Conservation (phyloP, 768 basidiomycete genomes). For the Obba rivulosa region DNA sequence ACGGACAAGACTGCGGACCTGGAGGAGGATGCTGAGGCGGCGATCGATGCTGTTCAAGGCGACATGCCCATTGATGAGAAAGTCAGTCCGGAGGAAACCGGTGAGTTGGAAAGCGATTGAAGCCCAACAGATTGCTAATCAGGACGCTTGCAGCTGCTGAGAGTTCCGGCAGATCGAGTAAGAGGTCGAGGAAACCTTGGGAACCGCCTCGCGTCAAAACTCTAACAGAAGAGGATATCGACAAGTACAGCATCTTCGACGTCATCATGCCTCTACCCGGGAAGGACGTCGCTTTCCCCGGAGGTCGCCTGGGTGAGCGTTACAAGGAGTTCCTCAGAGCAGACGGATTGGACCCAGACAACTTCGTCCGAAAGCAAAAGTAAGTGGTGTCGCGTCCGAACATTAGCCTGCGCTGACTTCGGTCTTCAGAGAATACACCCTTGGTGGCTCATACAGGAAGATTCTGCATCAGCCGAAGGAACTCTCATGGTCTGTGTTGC, state of each 20-base stretch:
- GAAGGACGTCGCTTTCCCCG: constrained; percentile 89
- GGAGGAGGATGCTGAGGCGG: constrained; percentile 27
- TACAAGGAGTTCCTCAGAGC: constrained; percentile 75
- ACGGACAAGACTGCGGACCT: constrained; percentile 20
- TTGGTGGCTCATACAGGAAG: constrained; percentile 90
- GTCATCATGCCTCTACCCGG: constrained; percentile 98
- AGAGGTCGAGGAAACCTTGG: constrained; percentile 45
- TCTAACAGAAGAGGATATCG: constrained; percentile 70
- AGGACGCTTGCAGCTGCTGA: background rate
- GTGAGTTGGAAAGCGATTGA: constrained; percentile 5
- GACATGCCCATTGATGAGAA: constrained; percentile 8
- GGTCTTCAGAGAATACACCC: constrained; percentile 75
- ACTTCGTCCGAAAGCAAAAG: constrained; percentile 89
- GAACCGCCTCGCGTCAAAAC: constrained; percentile 69
- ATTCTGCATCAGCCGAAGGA: constrained; percentile 83
- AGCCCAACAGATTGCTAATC: background rate
- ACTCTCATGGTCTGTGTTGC: constrained; percentile 74
- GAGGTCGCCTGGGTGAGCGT: constrained; percentile 78
- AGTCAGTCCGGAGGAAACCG: constrained; percentile 11
- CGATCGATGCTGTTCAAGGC: constrained; percentile 29
- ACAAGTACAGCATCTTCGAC: constrained; percentile 86
- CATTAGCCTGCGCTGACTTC: background rate
- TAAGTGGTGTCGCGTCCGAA: constrained; percentile 28
- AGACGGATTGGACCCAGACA: constrained; percentile 88
- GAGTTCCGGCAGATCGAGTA: constrained; percentile 18